Evolutionary conservation across 306 rosid species (phyloP).

Genomic region (Trifolium dubium): DNA sequence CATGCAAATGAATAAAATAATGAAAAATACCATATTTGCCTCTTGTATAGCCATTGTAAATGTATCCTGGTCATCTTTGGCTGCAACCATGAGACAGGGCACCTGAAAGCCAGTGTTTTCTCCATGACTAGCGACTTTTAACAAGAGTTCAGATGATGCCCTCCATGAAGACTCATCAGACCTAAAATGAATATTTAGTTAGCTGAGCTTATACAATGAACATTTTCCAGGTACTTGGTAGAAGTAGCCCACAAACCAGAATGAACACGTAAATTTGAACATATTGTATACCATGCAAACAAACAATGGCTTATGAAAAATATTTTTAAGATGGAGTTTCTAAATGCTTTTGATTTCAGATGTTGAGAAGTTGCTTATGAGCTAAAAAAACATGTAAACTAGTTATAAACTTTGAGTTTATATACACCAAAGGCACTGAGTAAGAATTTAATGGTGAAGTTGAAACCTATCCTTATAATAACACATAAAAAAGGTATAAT

Average conservation of each 20-base stretch:
- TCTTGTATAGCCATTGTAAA: slow-evolving; percentile 87
- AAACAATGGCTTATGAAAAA: too few species aligned
- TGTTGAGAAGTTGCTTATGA: neutral
- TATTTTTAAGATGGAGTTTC: neutral
- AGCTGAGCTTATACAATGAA: slow-evolving; percentile 16
- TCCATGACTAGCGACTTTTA: slow-evolving; percentile 89
- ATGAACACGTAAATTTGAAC: neutral
- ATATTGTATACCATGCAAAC: neutral
- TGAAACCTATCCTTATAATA: neutral
- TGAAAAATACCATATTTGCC: slow-evolving; percentile 72
- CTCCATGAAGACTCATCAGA: slow-evolving; percentile 87
- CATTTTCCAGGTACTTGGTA: too few species aligned
- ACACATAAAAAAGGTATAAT: neutral
- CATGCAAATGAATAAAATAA: slow-evolving; percentile 18
- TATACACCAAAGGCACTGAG: neutral
- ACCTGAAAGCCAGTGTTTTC: slow-evolving; percentile 93
- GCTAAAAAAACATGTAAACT: neutral
- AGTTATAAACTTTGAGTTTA: too few species aligned
- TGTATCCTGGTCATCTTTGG: slow-evolving; percentile 89
- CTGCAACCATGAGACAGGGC: slow-evolving; percentile 97
- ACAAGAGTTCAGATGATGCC: slow-evolving; percentile 75
- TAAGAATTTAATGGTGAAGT: neutral
- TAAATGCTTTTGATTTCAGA: neutral
- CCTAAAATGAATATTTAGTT: slow-evolving; percentile 54
- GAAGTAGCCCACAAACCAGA: too few species aligned